Base-by-base conservation (phyloP, 83 land plant genomes). In the Picea mariana region DNA sequence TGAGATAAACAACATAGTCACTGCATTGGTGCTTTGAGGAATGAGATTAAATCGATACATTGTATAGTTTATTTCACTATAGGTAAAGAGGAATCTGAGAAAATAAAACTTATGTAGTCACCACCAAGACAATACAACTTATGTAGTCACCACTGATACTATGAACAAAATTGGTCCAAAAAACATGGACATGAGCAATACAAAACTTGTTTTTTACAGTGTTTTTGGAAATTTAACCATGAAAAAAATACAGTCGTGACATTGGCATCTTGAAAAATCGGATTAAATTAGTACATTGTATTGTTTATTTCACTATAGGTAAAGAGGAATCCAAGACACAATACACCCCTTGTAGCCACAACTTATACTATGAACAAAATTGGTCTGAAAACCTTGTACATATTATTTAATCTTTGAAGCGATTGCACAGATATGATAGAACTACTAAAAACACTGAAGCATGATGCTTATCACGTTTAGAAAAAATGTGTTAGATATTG, bases 111-210 rank as follows among this genome's bases (percentile, higher is more conserved):
- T n/a, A n/a, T n/a, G n/a, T n/a, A n/a, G n/a, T n/a, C n/a, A n/a
- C n/a, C n/a, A n/a, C n/a, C n/a, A n/a, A n/a, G 24, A 73, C 8
- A 4, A 73, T 52, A 73, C n/a, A 73, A 9, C 58, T 17, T 40
- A 55, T 73, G 55, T 44, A 21, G 38, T 44, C 47, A 73, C 77
- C 24, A 9, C 55, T 42, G 23, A 73, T n/a, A 73, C n/a, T 73
- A 73, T 73, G 77, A 73, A 73, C 77, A 73, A 73, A 73, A 44
- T 44, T 73, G 77, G 76, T 44, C 24, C 20, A 3, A 31, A 31
- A 31, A 0, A 1, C 34, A 31, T 31, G 34, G 34, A 31, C 34
- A 1, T 1, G 34, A 31, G 1, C 34, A 31, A 31, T 31, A 31
- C 1, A 31, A 0, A 31, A 1, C 34, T 1, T 31, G 34, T 31